These are phyloP conservation scores for Fagopyrum esculentum DNA, from an alignment of 148 eudicot species.

Conservation along the genomic window DNA sequence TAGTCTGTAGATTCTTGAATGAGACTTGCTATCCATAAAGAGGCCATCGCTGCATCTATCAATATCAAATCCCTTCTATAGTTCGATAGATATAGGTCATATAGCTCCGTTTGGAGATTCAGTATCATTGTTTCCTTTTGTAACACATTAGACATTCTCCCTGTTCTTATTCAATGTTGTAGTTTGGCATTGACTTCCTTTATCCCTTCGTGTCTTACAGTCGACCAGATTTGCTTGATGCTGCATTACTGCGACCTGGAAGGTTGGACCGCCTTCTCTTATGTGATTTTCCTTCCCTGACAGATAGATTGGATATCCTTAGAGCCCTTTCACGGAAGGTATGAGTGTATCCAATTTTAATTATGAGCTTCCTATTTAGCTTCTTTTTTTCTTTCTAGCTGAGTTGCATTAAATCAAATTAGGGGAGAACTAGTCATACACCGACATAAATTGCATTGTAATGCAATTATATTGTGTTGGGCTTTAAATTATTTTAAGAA, in stretches of 20 bases:
- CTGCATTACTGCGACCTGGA: slow-evolving; percentile 96
- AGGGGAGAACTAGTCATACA: not conserved
- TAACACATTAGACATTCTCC: not conserved
- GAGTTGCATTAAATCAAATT: not conserved
- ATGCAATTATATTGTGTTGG: no score
- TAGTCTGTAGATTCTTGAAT: not conserved
- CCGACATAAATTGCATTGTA: not conserved
- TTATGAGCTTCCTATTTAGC: not conserved
- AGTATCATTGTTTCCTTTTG: not conserved
- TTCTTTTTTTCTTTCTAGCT: not conserved
- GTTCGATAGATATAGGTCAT: not conserved
- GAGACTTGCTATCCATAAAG: not conserved
- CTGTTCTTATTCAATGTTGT: not conserved
- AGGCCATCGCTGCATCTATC: not conserved
- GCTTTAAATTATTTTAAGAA: no score
- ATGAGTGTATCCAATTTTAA: not conserved
- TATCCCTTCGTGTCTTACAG: slow-evolving; percentile 36
- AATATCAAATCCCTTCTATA: not conserved
- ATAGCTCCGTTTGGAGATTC: not conserved
- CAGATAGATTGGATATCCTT: slow-evolving; percentile 83
- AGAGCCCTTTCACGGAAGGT: slow-evolving; percentile 86
- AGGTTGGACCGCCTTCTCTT: slow-evolving; percentile 91
- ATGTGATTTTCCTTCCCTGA: slow-evolving; percentile 80
- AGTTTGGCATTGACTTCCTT: slow-evolving; percentile 6
- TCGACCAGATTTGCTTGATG: slow-evolving; percentile 98